Percentiles rank a stretch among this genome's conserved stretches.
These are phyloP conservation scores for Ogataea philodendri DNA, from an alignment of 805 yeast species.

Conservation along the genomic window DNA sequence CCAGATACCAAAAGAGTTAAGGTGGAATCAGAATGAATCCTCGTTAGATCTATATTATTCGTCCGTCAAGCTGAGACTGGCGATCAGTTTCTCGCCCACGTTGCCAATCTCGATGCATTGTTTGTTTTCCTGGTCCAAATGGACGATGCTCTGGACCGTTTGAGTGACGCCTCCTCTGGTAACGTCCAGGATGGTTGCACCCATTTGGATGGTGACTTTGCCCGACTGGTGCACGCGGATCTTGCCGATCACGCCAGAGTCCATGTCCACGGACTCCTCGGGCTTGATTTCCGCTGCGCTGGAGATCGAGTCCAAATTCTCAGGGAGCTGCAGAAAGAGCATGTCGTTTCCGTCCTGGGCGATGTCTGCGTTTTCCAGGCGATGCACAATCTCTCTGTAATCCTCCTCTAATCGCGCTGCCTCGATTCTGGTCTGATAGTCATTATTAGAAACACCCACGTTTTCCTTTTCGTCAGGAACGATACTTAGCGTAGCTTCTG, in stretches of 20 bases:
- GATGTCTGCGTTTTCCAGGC: constrained; percentile 9
- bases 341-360: no score
- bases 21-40: constrained; percentile 12
- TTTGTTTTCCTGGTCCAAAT: constrained; percentile 38
- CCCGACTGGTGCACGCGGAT: constrained; percentile 83
- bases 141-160: constrained; percentile 71
- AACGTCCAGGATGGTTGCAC: constrained; percentile 66
- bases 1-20: constrained; percentile 25
- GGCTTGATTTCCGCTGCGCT: no score
- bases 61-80: constrained; percentile 44
- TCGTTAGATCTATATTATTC: constrained; percentile 1
- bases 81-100: constrained; percentile 54
- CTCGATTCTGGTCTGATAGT: constrained; percentile 38
- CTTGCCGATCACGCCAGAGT: constrained; percentile 58
- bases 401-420: constrained; percentile 37
- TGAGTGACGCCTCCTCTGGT: constrained; percentile 66
- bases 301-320: constrained; percentile 16
- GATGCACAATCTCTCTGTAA: constrained; percentile 34
- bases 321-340: constrained; percentile 34
- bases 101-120: constrained; percentile 52
- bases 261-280: constrained; percentile 1
- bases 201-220: constrained; percentile 69
- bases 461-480: constrained; percentile 16
- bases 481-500: constrained; percentile 7
- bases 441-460: constrained; percentile 21